Evolutionary conservation across 164 flowering plant genomes (phyloP), one percentile per base, ranked within the genome.

Genomic region (Amborella trichopoda): DNA sequence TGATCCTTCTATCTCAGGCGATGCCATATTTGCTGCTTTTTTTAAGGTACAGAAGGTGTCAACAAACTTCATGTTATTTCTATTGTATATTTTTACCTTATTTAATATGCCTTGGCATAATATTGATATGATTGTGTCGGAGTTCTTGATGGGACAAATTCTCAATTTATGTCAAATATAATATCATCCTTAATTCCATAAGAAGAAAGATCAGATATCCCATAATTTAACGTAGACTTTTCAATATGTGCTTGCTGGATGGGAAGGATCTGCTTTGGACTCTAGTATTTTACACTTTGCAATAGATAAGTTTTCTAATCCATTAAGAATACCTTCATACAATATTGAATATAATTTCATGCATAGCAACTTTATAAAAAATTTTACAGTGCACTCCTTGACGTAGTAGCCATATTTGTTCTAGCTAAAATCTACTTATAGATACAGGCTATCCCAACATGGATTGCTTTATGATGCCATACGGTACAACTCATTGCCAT

Each of bases 371-470:
- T 8, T 30, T 30, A 30, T 14, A 8, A 8, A 0, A 8, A 0
- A 9, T 8, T 8, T 8, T 0, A 30, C 9, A 0, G 34, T 1
- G 34, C 1, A 30, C 9, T 8, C 14, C 11, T 30, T 30, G 9
- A 30, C 34, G 1, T 30, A 30, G 14, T n/a, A 8, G 34, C 14
- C 11, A 8, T 9, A 8, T 30, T 14, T 8, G 14, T 30, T 59
- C 9, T 71, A 81, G 95, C 83, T 0, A 81, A 76, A 48, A 81
- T 73, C 60, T 85, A 82, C 55, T 75, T 45, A 91, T 77, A 44
- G 90, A 81, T 54, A 44, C 55, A 3, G 77, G 72, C 5, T 80
- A 77, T 46, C 32, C 59, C 4, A 80, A 79, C n/a, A 51, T 62
- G 62, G 65, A 65, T 36, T 83, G 83, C 30, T 85, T 81, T 56